These are phyloP conservation scores for Adenanthera pavonina DNA, from an alignment of 306 rosid species.

Conservation along the genomic window DNA sequence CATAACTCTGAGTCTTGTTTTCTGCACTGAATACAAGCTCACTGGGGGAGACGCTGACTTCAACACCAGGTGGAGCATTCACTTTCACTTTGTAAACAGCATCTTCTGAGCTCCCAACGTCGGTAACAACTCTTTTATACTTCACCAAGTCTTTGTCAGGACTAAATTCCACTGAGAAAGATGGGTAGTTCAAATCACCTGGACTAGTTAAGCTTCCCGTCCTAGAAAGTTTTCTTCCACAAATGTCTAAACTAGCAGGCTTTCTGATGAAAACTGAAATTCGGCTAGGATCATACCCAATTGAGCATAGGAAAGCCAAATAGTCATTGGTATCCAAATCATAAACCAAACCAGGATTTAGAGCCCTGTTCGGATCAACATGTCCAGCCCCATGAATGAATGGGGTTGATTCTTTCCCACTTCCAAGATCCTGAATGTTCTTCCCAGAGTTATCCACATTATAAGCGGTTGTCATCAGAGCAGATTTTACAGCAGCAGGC, in stretches of 20 bases:
- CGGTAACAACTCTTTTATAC: constrained; percentile 70
- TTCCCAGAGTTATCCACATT: constrained; percentile 69
- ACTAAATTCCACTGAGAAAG: constrained; percentile 66
- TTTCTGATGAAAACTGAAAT: constrained; percentile 66
- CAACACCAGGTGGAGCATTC: constrained; percentile 68
- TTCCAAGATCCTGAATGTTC: constrained; percentile 67
- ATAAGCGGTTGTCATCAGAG: constrained; percentile 81
- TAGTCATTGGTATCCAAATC: constrained; percentile 63
- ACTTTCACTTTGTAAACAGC: constrained; percentile 72
- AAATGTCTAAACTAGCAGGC: constrained; percentile 49
- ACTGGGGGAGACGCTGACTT: constrained; percentile 61
- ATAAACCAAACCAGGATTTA: constrained; percentile 81
- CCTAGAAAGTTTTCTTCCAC: constrained; percentile 43
- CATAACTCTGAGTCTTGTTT: constrained; percentile 61
- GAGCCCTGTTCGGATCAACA: constrained; percentile 88
- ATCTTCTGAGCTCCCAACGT: constrained; percentile 65
- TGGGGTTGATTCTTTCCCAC: constrained; percentile 68
- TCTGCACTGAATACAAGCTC: constrained; percentile 60
- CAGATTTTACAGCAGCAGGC: constrained; percentile 84
- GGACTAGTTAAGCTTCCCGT: constrained; percentile 52
- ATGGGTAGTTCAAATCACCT: constrained; percentile 90
- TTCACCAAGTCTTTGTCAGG: constrained; percentile 40
- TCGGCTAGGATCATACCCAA: constrained; percentile 62
- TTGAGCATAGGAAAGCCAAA: constrained; percentile 79
- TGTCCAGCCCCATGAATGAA: constrained; percentile 92